Evolutionary conservation across 805 yeast genomes (phyloP).

Genomic region (Kuraishia molischiana): DNA sequence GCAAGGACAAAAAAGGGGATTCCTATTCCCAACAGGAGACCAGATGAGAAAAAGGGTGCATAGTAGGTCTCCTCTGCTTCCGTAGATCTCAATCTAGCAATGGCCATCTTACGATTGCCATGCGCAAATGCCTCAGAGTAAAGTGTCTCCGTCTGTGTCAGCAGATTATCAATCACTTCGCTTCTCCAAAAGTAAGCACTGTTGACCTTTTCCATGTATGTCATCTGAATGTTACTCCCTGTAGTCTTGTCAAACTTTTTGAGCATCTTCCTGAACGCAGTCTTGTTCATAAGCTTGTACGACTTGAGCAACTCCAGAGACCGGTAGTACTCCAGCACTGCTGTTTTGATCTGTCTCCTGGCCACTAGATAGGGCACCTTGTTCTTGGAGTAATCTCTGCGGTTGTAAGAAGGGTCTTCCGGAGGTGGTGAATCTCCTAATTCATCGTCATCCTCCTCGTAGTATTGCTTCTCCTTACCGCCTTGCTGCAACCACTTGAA

Average conservation of each 20-base stretch:
- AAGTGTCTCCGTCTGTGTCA: constrained; percentile 54
- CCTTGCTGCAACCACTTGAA: constrained; percentile 22
- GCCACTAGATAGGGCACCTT: constrained; percentile 54
- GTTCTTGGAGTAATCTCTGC: constrained; percentile 37
- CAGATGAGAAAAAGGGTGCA: constrained; percentile 45
- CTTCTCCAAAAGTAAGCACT: constrained; percentile 49
- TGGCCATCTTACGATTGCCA: constrained; percentile 61
- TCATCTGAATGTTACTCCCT: constrained; percentile 27
- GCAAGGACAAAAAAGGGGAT: constrained; percentile 60
- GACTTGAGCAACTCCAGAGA: constrained; percentile 61
- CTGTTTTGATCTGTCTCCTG: constrained; percentile 55
- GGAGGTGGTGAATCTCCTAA: constrained; percentile 2
- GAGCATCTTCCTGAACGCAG: constrained; percentile 81
- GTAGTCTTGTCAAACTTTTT: constrained; percentile 85
- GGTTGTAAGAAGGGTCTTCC: constrained; percentile 21
- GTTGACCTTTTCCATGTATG: constrained; percentile 51
- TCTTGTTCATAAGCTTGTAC: constrained; percentile 67
- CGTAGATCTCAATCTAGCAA: constrained; percentile 55
- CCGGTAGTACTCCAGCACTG: constrained; percentile 64
- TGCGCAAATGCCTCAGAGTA: constrained; percentile 59
- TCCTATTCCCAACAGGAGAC: constrained; percentile 60
- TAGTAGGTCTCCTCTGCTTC: constrained; percentile 29
- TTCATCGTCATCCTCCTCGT: constrained; percentile 18
- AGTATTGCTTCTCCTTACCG: constrained; percentile 22
- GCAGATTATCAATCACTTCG: constrained; percentile 55